These are phyloP conservation scores for Chytriomyces sp. DNA, from an alignment of 192 early-diverging fungal genomes.

Conservation along the genomic window DNA sequence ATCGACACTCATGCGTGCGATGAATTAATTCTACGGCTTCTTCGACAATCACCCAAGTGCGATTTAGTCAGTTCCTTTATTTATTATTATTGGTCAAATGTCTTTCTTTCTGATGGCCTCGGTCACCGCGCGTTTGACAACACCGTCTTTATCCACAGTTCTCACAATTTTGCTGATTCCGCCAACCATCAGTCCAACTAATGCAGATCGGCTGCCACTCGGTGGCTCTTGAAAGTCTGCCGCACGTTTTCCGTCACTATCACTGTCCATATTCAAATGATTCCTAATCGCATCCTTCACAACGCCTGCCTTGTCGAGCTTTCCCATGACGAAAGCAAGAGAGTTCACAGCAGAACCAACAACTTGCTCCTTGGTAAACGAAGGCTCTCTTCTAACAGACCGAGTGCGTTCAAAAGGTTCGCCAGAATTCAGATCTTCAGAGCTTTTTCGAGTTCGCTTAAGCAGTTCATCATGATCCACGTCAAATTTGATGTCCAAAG, in stretches of 20 bases:
- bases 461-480: not conserved
- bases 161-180: not conserved
- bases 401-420: not conserved
- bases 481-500: not conserved
- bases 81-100: not conserved
- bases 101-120: not conserved
- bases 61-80: not conserved
- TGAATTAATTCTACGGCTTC: too few species aligned
- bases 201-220: not conserved
- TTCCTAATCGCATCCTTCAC: not conserved
- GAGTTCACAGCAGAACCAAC: not conserved
- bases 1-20: too few species aligned
- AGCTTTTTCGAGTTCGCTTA: too few species aligned
- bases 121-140: not conserved
- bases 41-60: not conserved
- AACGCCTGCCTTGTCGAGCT: not conserved
- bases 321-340: not conserved
- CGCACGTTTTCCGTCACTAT: not conserved
- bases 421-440: not conserved
- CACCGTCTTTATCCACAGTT: not conserved
- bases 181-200: not conserved
- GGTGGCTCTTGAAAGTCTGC: not conserved
- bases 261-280: not conserved
- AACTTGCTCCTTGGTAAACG: not conserved
- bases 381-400: not conserved